Evolutionary conservation across 140 eudicot genomes (phyloP), one percentile per base, ranked within the genome.

Genomic region (Artemisia princeps): DNA sequence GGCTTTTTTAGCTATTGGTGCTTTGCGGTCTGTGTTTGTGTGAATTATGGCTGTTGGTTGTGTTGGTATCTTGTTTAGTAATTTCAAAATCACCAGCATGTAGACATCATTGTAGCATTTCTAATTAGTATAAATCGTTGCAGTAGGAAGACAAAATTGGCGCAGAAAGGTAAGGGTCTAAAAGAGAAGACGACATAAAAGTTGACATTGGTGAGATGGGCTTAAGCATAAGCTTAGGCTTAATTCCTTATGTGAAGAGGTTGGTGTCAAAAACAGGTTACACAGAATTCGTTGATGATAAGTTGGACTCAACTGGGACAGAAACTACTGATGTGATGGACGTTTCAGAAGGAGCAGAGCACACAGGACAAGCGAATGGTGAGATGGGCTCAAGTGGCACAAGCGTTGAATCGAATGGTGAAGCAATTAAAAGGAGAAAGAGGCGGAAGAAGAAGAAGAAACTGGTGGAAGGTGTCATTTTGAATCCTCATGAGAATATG

Each of bases 121-220:
- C 10, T 15, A 14, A 30, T 44, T 7, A 26, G 45, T 24, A 55
- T 37, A 11, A 72, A 40, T 64, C 19, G 37, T 48, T 72, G 71
- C 15, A 58, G 51, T 62, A 53, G 55, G 57, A 55, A 56, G 60
- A 44, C 1, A 45, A 40, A 12, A 28, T 10, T 58, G 44, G 44
- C 9, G 8, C 44, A 37, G 8, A 33, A 33, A 37, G 44, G 44
- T 37, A 6, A 37, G 26, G 63, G 64, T 40, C 33, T 10, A 55
- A 68, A 75, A 69, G 55, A 45, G 65, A 74, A 67, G 78, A 60
- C 57, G 3, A 24, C 59, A 53, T 68, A 42, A 44, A 74, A 40
- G 6, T 13, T 20, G 58, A 42, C 42, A 24, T 15, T 53, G 59
- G 70, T 52, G 74, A 45, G 59, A 59, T 23, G 15, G 56, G 16